Evolutionary conservation across 768 basidiomycete species (phyloP), one percentile per base, ranked within the genome.

Genomic region (Suillus subaureus): DNA sequence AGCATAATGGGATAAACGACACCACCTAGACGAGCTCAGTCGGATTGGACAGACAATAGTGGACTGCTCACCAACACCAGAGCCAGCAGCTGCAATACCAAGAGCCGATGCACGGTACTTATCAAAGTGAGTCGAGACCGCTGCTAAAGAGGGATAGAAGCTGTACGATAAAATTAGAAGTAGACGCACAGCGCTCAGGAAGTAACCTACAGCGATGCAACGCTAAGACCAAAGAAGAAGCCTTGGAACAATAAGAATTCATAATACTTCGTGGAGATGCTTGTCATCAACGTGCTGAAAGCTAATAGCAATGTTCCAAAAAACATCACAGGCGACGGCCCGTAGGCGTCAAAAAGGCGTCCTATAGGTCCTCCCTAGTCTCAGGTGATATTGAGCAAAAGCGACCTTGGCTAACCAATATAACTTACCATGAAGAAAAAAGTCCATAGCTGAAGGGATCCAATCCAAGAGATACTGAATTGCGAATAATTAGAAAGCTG

Each of bases 51-150:
- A 23, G 1, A 6, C n/a, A 63, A 65, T 61, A 63, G 64, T 61
- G 61, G 57, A 61, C 11, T 62, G 62, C 28, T 66, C 65, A 87
- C 89, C 89, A 64, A 85, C 73, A 64, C 89, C 85, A 31, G 88
- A 88, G n/a, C 92, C 92, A 40, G 90, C 85, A 1, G 85, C 81
- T 21, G 86, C 88, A 63, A 94, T 78, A 2, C 92, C 92, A 43
- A 90, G 78, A 0, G 92, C 90, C 2, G 91, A 88, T 4, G 89
- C 89, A 16, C 91, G 84, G 67, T 88, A 87, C 67, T 82, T 83
- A 57, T 72, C 71, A 76, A 91, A 93, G 72, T 88, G 82, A 1
- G 88, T 91, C 0, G 89, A 84, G 12, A 91, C 81, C 61, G 87
- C 86, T 4, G 89, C 82, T 37, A 93, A 77, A 0, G 88, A 80